Percentiles rank a stretch among this genome's conserved stretches.
Evolutionary conservation across 805 yeast genomes (phyloP).

Genomic region (Pichia thaimueangensis): DNA sequence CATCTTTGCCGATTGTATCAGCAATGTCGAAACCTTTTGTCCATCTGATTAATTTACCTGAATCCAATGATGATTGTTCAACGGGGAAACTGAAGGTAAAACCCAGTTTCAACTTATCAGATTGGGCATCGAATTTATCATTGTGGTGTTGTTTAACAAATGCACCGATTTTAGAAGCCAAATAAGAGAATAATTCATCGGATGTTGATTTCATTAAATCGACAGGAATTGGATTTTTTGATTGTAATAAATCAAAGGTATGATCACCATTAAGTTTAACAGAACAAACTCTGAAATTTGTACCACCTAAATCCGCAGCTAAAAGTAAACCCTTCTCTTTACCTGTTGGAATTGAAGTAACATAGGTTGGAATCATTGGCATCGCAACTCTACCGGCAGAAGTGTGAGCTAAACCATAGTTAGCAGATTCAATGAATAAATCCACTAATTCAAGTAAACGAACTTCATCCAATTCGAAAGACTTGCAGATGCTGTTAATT

Average conservation of each 20-base stretch:
- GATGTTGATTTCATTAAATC: slow-evolving; percentile 65
- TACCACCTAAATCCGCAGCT: slow-evolving; percentile 96
- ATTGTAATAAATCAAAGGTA: slow-evolving; percentile 69
- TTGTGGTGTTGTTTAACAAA: slow-evolving; percentile 66
- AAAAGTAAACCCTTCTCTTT: slow-evolving; percentile 72
- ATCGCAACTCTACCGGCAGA: slow-evolving; percentile 40
- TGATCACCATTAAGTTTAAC: slow-evolving; percentile 71
- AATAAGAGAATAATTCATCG: slow-evolving; percentile 62
- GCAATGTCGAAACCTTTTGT: slow-evolving; percentile 88
- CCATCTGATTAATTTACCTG: slow-evolving; percentile 88
- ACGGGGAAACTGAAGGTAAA: slow-evolving; percentile 95
- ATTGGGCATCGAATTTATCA: slow-evolving; percentile 19
- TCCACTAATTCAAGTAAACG: slow-evolving; percentile 43
- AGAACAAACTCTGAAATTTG: slow-evolving; percentile 92
- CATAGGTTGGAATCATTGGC: slow-evolving; percentile 93
- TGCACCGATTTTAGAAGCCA: slow-evolving; percentile 62
- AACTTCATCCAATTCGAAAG: slow-evolving; percentile 38
- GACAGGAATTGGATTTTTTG: slow-evolving; percentile 72
- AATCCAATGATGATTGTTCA: slow-evolving; percentile 69
- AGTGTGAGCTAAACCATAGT: slow-evolving; percentile 45
- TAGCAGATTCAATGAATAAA: slow-evolving; percentile 55
- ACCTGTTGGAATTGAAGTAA: slow-evolving; percentile 81
- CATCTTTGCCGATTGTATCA: slow-evolving; percentile 81
- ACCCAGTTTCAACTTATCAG: slow-evolving; percentile 57
- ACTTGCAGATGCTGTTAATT: slow-evolving; percentile 30